These are phyloP conservation scores for Candida chilensis DNA, from an alignment of 805 yeast species.

Conservation along the genomic window DNA sequence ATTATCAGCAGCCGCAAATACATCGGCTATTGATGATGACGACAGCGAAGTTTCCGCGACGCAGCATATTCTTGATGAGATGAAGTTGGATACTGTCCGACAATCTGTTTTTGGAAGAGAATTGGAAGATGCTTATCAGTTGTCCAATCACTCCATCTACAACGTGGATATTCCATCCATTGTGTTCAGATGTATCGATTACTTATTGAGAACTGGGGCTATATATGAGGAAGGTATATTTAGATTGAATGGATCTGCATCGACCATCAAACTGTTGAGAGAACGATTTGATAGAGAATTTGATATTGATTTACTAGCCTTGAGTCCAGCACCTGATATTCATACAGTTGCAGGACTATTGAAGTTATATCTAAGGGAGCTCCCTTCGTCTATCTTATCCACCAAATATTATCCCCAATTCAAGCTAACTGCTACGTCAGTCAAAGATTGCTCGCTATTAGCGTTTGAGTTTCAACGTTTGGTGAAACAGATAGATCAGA, in stretches of 20 bases:
- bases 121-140: constrained; percentile 36
- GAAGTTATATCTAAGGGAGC: constrained; percentile 71
- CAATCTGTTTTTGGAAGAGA: constrained; percentile 56
- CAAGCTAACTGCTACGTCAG: constrained; percentile 9
- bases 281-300: constrained; percentile 56
- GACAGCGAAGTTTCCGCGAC: constrained; percentile 1
- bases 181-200: constrained; percentile 66
- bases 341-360: constrained; percentile 83
- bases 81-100: not conserved
- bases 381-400: constrained; percentile 65
- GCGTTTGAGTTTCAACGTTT: not conserved
- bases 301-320: constrained; percentile 57
- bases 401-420: constrained; percentile 26
- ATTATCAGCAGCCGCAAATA: not conserved
- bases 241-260: constrained; percentile 81
- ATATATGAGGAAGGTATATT: constrained; percentile 87
- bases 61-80: constrained; percentile 1
- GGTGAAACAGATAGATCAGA: no score
- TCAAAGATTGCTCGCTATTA: constrained; percentile 1
- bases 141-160: constrained; percentile 39
- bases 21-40: no score
- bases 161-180: constrained; percentile 62
- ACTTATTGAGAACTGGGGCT: constrained; percentile 56
- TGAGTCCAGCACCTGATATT: constrained; percentile 50
- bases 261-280: constrained; percentile 60